Percentiles rank a stretch among this genome's conserved stretches.
These are phyloP conservation scores for Penicillium lividum DNA, from an alignment of 495 filamentous ascomycete genomes.

Conservation along the genomic window DNA sequence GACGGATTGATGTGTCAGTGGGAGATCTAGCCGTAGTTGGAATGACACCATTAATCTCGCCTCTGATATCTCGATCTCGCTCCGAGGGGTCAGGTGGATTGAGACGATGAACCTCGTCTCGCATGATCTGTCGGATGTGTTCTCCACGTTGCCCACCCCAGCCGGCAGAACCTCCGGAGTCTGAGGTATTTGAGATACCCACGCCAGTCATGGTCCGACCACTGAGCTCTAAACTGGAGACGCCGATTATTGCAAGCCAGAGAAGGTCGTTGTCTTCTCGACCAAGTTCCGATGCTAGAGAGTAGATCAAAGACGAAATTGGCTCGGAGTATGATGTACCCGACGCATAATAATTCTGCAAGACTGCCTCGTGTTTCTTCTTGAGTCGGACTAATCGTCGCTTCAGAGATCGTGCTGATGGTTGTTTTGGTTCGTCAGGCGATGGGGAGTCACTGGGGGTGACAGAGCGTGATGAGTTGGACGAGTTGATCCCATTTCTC, in stretches of 20 bases:
- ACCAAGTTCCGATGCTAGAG: constrained; percentile 89
- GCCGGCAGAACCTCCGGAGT: constrained; percentile 62
- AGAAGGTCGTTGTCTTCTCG: constrained; percentile 95
- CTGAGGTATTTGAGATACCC: constrained; percentile 62
- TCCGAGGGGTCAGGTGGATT: constrained; percentile 78
- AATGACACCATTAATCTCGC: constrained; percentile 72
- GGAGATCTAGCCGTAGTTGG: constrained; percentile 85
- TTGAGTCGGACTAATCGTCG: constrained; percentile 71
- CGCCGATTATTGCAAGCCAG: constrained; percentile 91
- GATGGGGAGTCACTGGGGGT: constrained; percentile 54
- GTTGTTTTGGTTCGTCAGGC: constrained; percentile 59
- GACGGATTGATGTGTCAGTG: constrained; percentile 85
- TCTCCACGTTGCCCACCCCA: constrained; percentile 85
- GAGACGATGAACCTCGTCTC: constrained; percentile 92
- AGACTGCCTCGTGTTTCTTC: constrained; percentile 68
- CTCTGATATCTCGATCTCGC: constrained; percentile 50
- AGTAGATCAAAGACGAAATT: constrained; percentile 90
- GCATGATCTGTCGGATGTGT: constrained; percentile 76
- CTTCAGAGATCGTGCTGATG: constrained; percentile 69
- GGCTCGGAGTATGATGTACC: constrained; percentile 94
- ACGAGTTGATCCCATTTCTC: constrained; percentile 38
- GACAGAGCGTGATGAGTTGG: constrained; percentile 47
- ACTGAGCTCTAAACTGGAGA: constrained; percentile 87
- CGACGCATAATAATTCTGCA: constrained; percentile 78
- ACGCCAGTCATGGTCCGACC: constrained; percentile 81